Evolutionary conservation across 1,139 yeast species (phyloP).

Genomic region (Blastobotrys elegans): DNA sequence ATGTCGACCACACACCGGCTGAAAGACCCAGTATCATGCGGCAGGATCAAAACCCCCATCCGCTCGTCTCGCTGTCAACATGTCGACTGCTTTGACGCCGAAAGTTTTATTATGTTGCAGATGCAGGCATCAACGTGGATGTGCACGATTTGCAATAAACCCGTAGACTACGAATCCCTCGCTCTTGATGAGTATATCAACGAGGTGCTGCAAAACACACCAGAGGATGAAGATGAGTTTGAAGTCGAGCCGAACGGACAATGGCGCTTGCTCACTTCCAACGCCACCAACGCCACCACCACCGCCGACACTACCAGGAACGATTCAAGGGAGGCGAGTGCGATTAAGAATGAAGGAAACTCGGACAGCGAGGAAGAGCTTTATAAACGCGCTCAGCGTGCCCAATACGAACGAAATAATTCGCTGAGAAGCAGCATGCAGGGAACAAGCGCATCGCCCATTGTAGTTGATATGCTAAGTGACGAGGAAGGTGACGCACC

Average conservation of each 20-base stretch:
- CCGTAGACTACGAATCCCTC: conserved; percentile 30
- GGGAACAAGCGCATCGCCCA: conserved; percentile 10
- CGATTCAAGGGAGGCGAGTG: conserved; percentile 17
- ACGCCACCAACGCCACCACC: neutral
- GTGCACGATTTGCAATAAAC: conserved; percentile 39
- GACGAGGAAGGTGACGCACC: conserved; percentile 11
- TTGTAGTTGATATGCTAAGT: conserved; percentile 11
- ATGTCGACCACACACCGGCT: conserved; percentile 34
- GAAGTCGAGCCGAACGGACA: conserved; percentile 36
- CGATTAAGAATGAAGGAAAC: conserved; percentile 6
- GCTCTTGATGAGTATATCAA: conserved; percentile 37
- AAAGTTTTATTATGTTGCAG: conserved; percentile 37
- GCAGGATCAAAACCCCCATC: conserved; percentile 36
- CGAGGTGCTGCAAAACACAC: conserved; percentile 31
- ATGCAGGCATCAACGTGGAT: conserved; percentile 42
- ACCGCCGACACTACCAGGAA: neutral
- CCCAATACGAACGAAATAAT: neutral
- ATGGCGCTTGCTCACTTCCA: conserved; percentile 29
- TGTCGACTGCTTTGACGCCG: conserved; percentile 41
- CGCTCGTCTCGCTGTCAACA: conserved; percentile 38
- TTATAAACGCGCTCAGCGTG: conserved; percentile 5
- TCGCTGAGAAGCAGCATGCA: neutral
- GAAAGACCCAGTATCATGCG: conserved; percentile 37
- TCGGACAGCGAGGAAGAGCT: conserved; percentile 15
- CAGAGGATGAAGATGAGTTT: conserved; percentile 30